phyloP scores from a whole-genome alignment of 2,329 filamentous ascomycete genomes.

The Ophiocordyceps camponoti-saundersi region DNA sequence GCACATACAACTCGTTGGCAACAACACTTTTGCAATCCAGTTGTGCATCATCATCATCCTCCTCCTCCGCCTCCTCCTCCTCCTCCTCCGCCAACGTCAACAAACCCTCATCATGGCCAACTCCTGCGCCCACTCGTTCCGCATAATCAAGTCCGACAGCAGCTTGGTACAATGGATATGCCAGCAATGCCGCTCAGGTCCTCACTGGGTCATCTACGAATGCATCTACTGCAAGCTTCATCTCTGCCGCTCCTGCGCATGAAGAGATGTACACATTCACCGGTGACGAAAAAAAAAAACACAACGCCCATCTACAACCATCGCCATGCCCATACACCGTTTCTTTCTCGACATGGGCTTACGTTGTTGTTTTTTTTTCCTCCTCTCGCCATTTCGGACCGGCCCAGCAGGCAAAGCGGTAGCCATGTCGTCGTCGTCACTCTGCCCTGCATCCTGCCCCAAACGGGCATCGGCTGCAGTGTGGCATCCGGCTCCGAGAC shows the following conservation, averaged over 20 bases:
- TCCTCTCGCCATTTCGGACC: too few relatives aligned
- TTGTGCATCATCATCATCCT: too few relatives aligned
- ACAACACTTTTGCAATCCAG: too few relatives aligned
- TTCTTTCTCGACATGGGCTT: too few relatives aligned
- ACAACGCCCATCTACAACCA: too few relatives aligned
- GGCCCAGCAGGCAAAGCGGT: too few relatives aligned
- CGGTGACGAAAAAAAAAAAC: too few relatives aligned
- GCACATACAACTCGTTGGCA: too few relatives aligned
- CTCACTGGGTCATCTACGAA: conserved; percentile 52
- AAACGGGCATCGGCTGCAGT: conserved; percentile 1
- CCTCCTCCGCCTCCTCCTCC: not conserved
- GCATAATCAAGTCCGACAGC: conserved; percentile 49
- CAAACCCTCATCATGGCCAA: conserved; percentile 21
- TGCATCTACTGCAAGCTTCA: conserved; percentile 53
- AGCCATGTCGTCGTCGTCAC: not conserved
- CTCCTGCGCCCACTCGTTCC: conserved; percentile 45
- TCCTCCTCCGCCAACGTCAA: not conserved
- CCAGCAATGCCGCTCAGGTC: conserved; percentile 44
- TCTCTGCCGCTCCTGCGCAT: conserved; percentile 41
- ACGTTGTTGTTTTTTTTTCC: too few relatives aligned
- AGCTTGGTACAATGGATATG: conserved; percentile 50
- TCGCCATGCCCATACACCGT: too few relatives aligned
- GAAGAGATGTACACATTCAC: too few relatives aligned
- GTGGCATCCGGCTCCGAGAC: not conserved
- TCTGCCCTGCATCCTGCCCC: not conserved